phyloP scores from a whole-genome alignment of 768 basidiomycete genomes.

The Gyrodon lividus region DNA sequence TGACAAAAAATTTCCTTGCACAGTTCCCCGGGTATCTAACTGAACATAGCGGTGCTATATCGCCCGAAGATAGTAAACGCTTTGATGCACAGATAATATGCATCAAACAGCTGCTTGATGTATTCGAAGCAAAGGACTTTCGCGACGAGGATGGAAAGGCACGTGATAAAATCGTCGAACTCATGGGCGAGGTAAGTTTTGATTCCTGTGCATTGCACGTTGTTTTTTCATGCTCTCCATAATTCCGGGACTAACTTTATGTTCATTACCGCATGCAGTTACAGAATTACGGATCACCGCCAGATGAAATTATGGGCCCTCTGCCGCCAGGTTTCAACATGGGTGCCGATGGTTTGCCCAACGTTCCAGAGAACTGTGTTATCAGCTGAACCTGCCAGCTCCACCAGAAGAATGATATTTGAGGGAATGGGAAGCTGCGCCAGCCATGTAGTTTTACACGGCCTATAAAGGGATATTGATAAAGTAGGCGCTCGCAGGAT shows the following conservation, averaged over 20 bases:
- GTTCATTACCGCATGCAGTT: conserved; percentile 47
- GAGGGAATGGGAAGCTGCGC: not conserved
- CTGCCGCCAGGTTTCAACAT: conserved; percentile 69
- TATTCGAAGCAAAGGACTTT: conserved; percentile 65
- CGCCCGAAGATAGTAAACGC: conserved; percentile 57
- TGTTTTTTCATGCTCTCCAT: not conserved
- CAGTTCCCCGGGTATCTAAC: conserved; percentile 79
- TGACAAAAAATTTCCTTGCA: conserved; percentile 5
- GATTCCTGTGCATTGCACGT: not conserved
- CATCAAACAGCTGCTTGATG: conserved; percentile 55
- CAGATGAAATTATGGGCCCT: conserved; percentile 79
- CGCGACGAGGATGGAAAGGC: conserved; percentile 51
- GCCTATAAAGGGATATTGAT: not conserved
- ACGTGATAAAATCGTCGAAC: conserved; percentile 50
- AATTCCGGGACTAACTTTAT: not conserved
- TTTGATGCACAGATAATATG: conserved; percentile 60
- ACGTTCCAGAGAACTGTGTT: conserved; percentile 35
- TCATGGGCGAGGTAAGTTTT: conserved; percentile 72
- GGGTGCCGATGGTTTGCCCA: conserved; percentile 54
- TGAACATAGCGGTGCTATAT: conserved; percentile 51
- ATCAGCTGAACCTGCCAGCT: conserved; percentile 5
- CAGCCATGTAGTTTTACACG: not conserved
- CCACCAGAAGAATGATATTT: not conserved
- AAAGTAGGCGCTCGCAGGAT: not conserved
- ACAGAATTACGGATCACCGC: conserved; percentile 77